Percentiles rank a stretch among this genome's conserved stretches.
Evolutionary conservation across 2,329 filamentous ascomycete species (phyloP).

Genomic region (Hymenoscyphus occultus): DNA sequence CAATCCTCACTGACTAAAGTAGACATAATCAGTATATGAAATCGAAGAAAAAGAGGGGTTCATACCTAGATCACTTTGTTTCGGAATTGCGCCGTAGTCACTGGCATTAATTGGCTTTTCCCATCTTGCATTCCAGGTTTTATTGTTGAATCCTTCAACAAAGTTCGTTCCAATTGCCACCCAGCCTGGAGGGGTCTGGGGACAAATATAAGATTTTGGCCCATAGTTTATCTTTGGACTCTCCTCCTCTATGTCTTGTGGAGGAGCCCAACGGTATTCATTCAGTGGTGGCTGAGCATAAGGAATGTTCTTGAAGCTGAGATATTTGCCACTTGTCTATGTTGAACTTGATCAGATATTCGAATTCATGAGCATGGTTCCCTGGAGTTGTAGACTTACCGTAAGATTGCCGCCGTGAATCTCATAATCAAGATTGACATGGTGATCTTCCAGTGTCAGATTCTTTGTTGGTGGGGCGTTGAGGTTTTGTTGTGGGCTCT

Average conservation of each 20-base stretch:
- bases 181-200: not conserved
- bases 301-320: not conserved
- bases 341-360: not conserved
- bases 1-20: not conserved
- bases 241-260: not conserved
- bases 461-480: not conserved
- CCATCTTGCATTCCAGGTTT: not conserved
- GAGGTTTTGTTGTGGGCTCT: not conserved
- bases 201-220: not conserved
- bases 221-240: not conserved
- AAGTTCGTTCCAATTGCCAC: not conserved
- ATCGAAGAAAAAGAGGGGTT: not conserved
- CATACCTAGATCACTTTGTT: not conserved
- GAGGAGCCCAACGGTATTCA: not conserved
- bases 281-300: not conserved
- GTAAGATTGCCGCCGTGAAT: not conserved
- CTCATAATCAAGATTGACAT: not conserved
- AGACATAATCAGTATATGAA: not conserved
- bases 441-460: not conserved
- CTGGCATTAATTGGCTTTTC: not conserved
- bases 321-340: not conserved
- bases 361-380: not conserved
- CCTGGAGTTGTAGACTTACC: not conserved
- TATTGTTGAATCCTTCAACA: not conserved
- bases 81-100: not conserved